Evolutionary conservation across 169 alveolate species (phyloP).

Genomic region (Eimeria brunetti): DNA sequence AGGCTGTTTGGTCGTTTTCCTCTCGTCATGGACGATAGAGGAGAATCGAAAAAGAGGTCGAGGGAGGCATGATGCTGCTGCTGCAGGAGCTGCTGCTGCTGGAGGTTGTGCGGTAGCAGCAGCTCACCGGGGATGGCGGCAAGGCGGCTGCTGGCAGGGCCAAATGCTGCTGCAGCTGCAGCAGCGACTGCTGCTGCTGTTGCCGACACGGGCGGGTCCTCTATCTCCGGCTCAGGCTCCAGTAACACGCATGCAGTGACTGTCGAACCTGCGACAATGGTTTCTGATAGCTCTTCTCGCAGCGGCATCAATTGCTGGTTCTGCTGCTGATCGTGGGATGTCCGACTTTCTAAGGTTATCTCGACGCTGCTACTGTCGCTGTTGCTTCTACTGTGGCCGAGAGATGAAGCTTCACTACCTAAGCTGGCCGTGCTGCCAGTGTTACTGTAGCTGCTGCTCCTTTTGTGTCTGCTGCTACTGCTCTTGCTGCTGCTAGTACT

Average conservation of each 20-base stretch:
- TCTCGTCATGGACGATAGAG: not conserved
- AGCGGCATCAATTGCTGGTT: not conserved
- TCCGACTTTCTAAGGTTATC: too few species aligned
- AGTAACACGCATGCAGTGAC: slow-evolving; percentile 6
- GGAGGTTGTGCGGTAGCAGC: not conserved
- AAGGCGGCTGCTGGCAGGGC: not conserved
- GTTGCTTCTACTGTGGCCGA: slow-evolving; percentile 3
- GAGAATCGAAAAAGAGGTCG: not conserved
- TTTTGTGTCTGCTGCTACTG: not conserved
- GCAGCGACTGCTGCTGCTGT: not conserved
- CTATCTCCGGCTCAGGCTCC: slow-evolving; percentile 21
- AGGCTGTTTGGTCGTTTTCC: not conserved
- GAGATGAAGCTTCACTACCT: too few species aligned
- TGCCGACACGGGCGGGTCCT: not conserved
- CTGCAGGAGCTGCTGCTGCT: not conserved
- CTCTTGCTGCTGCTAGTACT: not conserved
- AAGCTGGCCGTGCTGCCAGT: too few species aligned
- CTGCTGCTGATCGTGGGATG: not conserved
- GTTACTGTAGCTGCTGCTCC: not conserved
- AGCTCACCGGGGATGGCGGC: not conserved
- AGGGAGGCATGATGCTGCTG: not conserved
- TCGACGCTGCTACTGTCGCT: slow-evolving; percentile 16
- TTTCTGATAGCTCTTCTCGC: not conserved
- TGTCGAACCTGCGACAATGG: slow-evolving; percentile 11
- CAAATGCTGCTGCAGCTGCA: not conserved